Evolutionary conservation across 257 asterid genomes (phyloP), one percentile per base, ranked within the genome.

Genomic region (Nicotiana noctiflora): DNA sequence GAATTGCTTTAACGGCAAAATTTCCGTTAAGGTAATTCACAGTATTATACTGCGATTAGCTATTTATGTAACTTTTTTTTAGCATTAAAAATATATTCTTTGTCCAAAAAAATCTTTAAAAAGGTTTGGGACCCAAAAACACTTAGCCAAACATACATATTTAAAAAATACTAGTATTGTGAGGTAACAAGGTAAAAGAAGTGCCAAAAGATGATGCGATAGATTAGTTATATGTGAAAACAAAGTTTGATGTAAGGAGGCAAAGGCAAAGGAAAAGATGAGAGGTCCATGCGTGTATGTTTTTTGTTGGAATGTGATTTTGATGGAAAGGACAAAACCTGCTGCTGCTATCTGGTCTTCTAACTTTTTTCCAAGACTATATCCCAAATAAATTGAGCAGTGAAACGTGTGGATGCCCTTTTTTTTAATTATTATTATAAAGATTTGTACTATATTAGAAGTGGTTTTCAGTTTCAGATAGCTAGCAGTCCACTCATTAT

Each of bases 271-370:
- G 56, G 64, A 72, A 68, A 83, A 67, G 65, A 74, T 70, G 75
- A 17, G 75, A 65, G 82, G 60, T 40, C 83, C 84, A 79, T 72
- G 82, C 83, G 84, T 78, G 84, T 82, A 82, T 34, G 17, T 49
- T 68, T 53, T 40, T 80, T 76, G 60, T 79, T 79, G 10, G 76
- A 55, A 25, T 44, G 31, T 49, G 76, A 79, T 80, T 44, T 57
- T 32, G 84, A 79, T 81, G 72, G 76, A 78, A 82, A 84, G 88
- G 93, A 87, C 93, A 86, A n/a, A n/a, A 87, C 88, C 81, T 83
- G 44, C 44, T 37, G 29, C 52, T 44, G 34, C 65, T 81, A 82
- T 86, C 87, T 84, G 81, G 78, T 81, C 68, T 62, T 82, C 83
- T 55, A 77, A 79, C 81, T 83, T 86, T 75, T 61, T 40, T 11